Evolutionary conservation across 139 green algal genomes (phyloP), one percentile per base, ranked within the genome.

Genomic region (Pseudopediastrum boryanum): DNA sequence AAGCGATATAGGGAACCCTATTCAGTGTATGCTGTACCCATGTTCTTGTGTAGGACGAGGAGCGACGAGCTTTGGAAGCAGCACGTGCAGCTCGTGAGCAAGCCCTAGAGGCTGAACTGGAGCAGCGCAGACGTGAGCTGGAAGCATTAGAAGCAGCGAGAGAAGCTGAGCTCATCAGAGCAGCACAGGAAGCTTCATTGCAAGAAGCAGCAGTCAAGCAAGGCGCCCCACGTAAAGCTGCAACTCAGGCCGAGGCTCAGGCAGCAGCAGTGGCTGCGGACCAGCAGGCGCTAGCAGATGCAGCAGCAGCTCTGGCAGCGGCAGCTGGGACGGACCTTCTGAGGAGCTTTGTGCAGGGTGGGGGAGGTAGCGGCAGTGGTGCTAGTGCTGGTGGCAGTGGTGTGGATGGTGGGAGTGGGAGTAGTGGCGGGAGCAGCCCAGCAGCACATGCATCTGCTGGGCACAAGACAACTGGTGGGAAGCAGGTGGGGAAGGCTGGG

Each of bases 51-150:
- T 74, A 68, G 16, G 91, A 89, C 54, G 84, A 87, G 29, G 87
- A 91, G 73, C 51, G 52, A 50, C 75, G 85, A 81, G 73, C 79
- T 23, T 67, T 93, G 23, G 81, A 84, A 12, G 85, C 87, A 61
- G 87, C 86, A 0, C 44, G 87, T 10, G 63, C 72, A 4, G 80
- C 75, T 0, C 81, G 86, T 2, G 86, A 87, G 61, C 65, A 76
- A 2, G 81, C 71, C 1, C 62, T 91, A 7, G 91, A 95, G 61
- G 87, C 79, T 0, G 91, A 91, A 64, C 84, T 95, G 38, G 90
- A 94, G 83, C 58, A 74, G 66, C 83, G 90, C 65, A 69, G 88
- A 46, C 59, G 71, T 41, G 90, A 94, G 84, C 74, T 94, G 31
- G 89, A 91, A 39, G 74, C 46, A 38, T 48, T 90, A 0, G 88